These are phyloP conservation scores for Lentinus polychrous DNA, from an alignment of 1,284 basidiomycete species.

Conservation along the genomic window DNA sequence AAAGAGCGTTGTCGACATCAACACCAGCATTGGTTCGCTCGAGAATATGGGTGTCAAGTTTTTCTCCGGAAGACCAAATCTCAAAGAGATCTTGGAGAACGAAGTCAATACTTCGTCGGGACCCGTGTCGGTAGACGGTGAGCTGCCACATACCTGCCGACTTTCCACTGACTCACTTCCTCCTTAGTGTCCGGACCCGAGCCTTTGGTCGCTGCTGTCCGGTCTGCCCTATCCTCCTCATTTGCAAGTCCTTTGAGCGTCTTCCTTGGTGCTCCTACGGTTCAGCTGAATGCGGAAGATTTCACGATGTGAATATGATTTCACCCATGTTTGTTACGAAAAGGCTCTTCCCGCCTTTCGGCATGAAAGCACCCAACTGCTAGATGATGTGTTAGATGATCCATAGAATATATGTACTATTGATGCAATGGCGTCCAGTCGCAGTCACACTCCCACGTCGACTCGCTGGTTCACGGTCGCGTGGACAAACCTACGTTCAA, in stretches of 20 bases:
- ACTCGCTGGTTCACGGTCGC: too few relatives aligned
- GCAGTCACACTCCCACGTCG: too few relatives aligned
- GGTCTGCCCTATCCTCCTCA: slow-evolving; percentile 31
- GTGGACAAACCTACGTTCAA: too few relatives aligned
- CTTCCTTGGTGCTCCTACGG: slow-evolving; percentile 34
- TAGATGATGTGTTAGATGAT: too few relatives aligned
- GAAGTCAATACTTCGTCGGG: slow-evolving; percentile 20
- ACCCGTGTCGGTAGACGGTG: slow-evolving; percentile 28
- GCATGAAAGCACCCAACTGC: too few relatives aligned
- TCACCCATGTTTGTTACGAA: too few relatives aligned
- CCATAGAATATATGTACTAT: too few relatives aligned
- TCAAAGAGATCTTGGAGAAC: slow-evolving; percentile 17
- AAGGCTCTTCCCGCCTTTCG: too few relatives aligned
- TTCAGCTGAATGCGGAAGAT: slow-evolving; percentile 38
- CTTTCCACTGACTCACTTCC: slow-evolving; percentile 4
- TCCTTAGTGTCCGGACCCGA: slow-evolving; percentile 41
- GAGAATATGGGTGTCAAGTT: slow-evolving; percentile 7
- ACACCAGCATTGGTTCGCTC: not conserved
- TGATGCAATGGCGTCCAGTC: too few relatives aligned
- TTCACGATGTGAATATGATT: slow-evolving; percentile 10
- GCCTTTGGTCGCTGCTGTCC: slow-evolving; percentile 31
- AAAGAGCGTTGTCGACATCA: not conserved
- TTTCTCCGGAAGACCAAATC: slow-evolving; percentile 22
- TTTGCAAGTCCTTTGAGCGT: slow-evolving; percentile 28
- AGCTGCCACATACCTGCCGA: not conserved